Conservation (phyloP, 2,329 filamentous ascomycete genomes). For the Camillea tinctor region DNA sequence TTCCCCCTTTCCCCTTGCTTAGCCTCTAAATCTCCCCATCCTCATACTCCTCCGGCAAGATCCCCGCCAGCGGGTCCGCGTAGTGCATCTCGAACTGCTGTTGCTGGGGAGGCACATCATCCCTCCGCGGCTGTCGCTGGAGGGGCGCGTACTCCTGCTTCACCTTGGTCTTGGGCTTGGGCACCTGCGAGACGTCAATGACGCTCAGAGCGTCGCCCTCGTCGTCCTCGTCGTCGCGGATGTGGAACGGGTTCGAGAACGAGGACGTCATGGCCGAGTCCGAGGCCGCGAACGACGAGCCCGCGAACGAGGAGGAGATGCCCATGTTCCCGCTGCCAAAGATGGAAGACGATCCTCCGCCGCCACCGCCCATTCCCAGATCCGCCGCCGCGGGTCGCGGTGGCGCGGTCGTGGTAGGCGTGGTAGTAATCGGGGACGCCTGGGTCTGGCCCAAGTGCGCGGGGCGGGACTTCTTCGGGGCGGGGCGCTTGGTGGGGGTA, state of each 20-base stretch:
- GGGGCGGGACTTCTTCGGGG: constrained; percentile 6
- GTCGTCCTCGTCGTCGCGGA: constrained; percentile 29
- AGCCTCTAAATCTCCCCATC: constrained; percentile 38
- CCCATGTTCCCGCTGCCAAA: neutral
- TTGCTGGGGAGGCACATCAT: no score
- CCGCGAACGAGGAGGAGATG: neutral
- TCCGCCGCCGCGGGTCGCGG: no score
- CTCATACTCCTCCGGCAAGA: constrained; percentile 10
- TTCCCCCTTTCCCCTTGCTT: no score
- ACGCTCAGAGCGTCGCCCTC: constrained; percentile 34
- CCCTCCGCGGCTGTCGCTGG: no score
- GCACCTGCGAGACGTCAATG: constrained; percentile 38
- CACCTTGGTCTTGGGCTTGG: constrained; percentile 8
- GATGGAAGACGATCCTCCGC: neutral
- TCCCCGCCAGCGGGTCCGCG: neutral
- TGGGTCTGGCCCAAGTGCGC: neutral
- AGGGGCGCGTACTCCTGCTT: constrained; percentile 7
- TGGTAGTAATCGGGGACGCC: neutral
- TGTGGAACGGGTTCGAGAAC: constrained; percentile 15
- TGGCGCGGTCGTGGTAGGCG: neutral
- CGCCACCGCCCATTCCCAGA: neutral
- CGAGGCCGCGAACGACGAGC: neutral
- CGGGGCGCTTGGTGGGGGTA: constrained; percentile 13
- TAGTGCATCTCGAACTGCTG: neutral
- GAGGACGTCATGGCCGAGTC: neutral